Evolutionary conservation across 768 basidiomycete species (phyloP), one percentile per base, ranked within the genome.

Genomic region (Hortiboletus flavorubellus): DNA sequence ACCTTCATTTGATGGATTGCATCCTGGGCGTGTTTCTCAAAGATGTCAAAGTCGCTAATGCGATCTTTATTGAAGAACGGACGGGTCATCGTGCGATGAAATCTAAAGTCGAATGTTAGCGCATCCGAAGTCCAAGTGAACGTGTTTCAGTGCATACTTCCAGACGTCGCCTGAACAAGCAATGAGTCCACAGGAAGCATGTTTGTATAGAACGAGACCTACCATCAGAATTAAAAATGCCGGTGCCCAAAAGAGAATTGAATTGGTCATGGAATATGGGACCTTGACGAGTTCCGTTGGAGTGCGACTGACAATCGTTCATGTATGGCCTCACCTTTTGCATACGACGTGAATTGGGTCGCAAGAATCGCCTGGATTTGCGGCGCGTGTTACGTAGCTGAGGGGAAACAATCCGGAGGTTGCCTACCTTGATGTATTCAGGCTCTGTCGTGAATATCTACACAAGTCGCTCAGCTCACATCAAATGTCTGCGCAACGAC

Each of bases 201-300:
- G 23, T 21, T 2, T 18, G 1, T 23, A 21, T 31, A 16, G 29
- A 18, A 38, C 8, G 31, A 38, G 3, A 34, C 62, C 18, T 45
- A 68, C 73, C 75, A 44, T 76, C 76, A 9, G 76, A 73, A 46
- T 76, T 77, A 59, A 76, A 75, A 3, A 77, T 73, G 16, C 75
- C 76, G 0, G 60, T 70, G 1, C 75, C 75, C 46, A 72, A 59
- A 29, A 74, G 56, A 5, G 69, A 66, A 12, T 57, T n/a, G n/a
- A 70, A 54, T 35, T 70, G 65, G 41, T 61, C 67, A 18, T 21
- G 5, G 9, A 70, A 50, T 30, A 70, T 43, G 40, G 68, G 55
- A 5, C 68, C 68, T 70, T 16, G 18, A 26, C 16, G 12, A 41
- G n/a, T 15, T 21, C 4, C 12, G 51, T 54, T 9, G 61, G 37